Base-by-base conservation (phyloP, 1,284 basidiomycete species). In the Anthracocystis walkeri region DNA sequence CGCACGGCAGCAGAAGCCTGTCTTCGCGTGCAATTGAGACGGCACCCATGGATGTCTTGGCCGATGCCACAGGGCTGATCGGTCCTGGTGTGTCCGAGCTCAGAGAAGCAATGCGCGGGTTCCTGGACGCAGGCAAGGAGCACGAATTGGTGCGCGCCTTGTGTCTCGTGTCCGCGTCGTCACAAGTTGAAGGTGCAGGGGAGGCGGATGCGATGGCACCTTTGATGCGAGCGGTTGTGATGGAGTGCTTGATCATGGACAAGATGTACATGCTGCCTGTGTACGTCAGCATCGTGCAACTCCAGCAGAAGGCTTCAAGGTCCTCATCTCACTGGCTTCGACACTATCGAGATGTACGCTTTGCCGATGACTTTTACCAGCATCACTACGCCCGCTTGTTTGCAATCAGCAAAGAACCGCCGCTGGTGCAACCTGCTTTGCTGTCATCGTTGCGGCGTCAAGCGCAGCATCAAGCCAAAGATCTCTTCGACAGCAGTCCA, bases 211-310 rank as follows among this genome's bases (percentile, higher is more conserved):
- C 5, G 27, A 41, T 89, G 57, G 86, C 90, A 23, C 89, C 92
- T 79, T 90, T 91, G 77, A 87, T 89, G 21, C 92, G 92, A 70
- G 92, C 92, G 0, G 89, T 90, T 27, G 86, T 96, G 23, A 88
- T 96, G 58, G 95, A 97, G 84, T 92, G 92, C 83, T 90, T 98
- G 56, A 88, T 93, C 11, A 90, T 92, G 82, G 95, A 97, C 87
- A 96, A 97, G 59, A 64, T 64, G 55, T 76, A 63, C 29, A 29
- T 69, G 14, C 38, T 72, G 49, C 68, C 69, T 10, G 46, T 49
- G 7, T 72, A 72, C 40, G 25, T n/a, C 23, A 45, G 55, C 41
- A 25, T 71, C 20, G 38, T 60, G 12, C 58, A 61, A 40, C 58
- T 67, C 18, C 44, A 41, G 41, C 48, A 52, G n/a, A 29, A 21